Evolutionary conservation across 768 basidiomycete species (phyloP), one percentile per base, ranked within the genome.

Genomic region (Kondoa malvinella): DNA sequence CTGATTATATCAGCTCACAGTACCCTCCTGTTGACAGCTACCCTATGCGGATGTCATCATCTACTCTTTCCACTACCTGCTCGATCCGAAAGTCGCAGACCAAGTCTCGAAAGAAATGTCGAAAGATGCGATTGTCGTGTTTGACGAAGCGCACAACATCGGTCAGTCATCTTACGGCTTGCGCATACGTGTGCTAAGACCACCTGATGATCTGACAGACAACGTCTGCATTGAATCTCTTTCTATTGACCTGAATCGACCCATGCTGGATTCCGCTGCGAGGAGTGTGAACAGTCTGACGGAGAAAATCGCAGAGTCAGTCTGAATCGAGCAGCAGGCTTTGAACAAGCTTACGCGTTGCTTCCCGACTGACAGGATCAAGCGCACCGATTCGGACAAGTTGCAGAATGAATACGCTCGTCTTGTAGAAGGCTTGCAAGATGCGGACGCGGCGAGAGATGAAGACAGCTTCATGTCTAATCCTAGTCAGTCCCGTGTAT

Each of bases 131-230:
- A 99, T 99, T 65, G 92, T 99, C 50, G 95, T 99, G 1, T 99
- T 99, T 74, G 95, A 99, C 74, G 95, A 99, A 76, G 95, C 95
- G 17, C 95, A 99, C 78, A 99, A 99, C 76, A 99, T 99, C 64
- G 92, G 92, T 92, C 72, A 67, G 81, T 71, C 30, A 25, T 21
- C 67, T 66, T 63, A 65, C 50, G 50, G 66, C 34, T 65, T 64
- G 34, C 33, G 17, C 59, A 63, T 25, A 12, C 40, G 57, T 15
- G 17, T 4, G 4, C 1, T 34, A 34, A 2, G 4, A 60, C 65
- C 26, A 34, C 27, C 57, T 57, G 34, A 15, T 17, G 4, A 34
- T 65, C 34, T 27, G 33, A 29, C 71, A 87, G 94, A 99, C 75
- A 99, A 99, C 76, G 95, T 99, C 59, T 99, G 95, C 77, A 94